phyloP scores from a whole-genome alignment of 352 stramenopile species.

The Pythium rhizo-oryzae region DNA sequence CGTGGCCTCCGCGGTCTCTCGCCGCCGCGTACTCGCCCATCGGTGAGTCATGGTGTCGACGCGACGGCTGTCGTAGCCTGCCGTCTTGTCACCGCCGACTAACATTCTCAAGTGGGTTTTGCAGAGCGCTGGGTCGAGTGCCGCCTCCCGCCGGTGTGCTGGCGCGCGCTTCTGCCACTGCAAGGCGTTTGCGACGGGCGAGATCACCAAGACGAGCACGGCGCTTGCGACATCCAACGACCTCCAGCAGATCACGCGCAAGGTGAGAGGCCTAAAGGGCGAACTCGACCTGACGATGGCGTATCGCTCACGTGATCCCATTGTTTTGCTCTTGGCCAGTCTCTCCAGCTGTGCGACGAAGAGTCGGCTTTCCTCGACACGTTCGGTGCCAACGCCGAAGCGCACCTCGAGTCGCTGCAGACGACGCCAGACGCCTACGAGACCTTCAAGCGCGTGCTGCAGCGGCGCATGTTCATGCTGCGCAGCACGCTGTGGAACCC shows the following conservation, averaged over 20 bases:
- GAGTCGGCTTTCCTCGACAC: constrained; percentile 57
- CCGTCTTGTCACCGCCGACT: too few relatives aligned
- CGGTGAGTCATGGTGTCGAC: constrained; percentile 9
- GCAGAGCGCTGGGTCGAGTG: constrained; percentile 20
- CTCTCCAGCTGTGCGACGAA: constrained; percentile 55
- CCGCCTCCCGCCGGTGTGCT: constrained; percentile 37
- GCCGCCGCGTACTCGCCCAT: constrained; percentile 14
- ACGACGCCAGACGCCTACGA: constrained; percentile 21
- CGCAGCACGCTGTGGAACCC: constrained; percentile 74
- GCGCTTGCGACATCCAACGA: constrained; percentile 34
- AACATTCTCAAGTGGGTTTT: neutral
- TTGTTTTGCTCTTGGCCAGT: constrained; percentile 31
- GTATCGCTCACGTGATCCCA: too few relatives aligned
- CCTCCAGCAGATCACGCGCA: constrained; percentile 59
- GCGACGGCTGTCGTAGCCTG: neutral
- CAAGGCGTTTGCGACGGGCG: constrained; percentile 27
- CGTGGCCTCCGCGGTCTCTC: neutral
- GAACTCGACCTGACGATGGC: too few relatives aligned
- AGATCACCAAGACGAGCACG: constrained; percentile 30
- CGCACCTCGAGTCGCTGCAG: constrained; percentile 13
- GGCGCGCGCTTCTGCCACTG: constrained; percentile 56
- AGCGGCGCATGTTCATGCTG: constrained; percentile 71
- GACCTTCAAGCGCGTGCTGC: constrained; percentile 48
- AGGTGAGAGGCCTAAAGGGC: too few relatives aligned
- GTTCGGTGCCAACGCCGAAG: constrained; percentile 61